A percentile compares a stretch with the other conserved stretches of the same genome.
These are phyloP conservation scores for Picochlorum sp. DNA, from an alignment of 139 green algal species.

Conservation along the genomic window DNA sequence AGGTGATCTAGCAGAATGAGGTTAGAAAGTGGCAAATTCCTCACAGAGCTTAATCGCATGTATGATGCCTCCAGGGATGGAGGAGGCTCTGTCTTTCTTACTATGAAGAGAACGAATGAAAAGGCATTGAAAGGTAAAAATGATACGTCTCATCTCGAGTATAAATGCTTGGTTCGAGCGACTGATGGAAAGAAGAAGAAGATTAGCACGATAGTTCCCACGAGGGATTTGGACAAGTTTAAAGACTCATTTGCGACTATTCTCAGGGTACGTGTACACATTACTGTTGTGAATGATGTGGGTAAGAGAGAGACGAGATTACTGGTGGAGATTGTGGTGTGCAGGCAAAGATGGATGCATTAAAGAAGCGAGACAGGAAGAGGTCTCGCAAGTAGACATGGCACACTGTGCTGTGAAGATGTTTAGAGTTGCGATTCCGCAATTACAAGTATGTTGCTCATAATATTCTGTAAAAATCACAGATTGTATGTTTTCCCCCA, in stretches of 20 bases:
- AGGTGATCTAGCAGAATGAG: conserved; percentile 19
- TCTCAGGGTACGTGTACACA: conserved; percentile 29
- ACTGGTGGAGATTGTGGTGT: not conserved
- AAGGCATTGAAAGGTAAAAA: conserved; percentile 20
- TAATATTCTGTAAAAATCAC: too few relatives aligned
- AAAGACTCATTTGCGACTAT: conserved; percentile 54
- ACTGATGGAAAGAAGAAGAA: conserved; percentile 73
- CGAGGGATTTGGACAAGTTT: conserved; percentile 47
- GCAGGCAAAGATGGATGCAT: conserved; percentile 48
- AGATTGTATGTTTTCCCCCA: too few relatives aligned
- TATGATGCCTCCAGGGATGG: conserved; percentile 52
- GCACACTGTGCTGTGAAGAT: too few relatives aligned
- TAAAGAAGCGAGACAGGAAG: conserved; percentile 47
- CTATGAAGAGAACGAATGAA: conserved; percentile 55
- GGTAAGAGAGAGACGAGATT: too few relatives aligned
- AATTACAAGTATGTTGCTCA: too few relatives aligned
- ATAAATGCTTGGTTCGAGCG: conserved; percentile 61
- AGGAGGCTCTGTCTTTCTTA: conserved; percentile 49
- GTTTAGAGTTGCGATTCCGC: too few relatives aligned
- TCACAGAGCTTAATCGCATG: conserved; percentile 66
- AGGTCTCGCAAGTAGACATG: not conserved
- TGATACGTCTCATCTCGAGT: conserved; percentile 14
- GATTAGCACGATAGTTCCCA: conserved; percentile 48
- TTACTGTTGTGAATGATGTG: not conserved
- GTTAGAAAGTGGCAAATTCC: conserved; percentile 59